These are phyloP conservation scores for Coemansia aciculifera DNA, from an alignment of 192 early-diverging fungal species.

Conservation along the genomic window DNA sequence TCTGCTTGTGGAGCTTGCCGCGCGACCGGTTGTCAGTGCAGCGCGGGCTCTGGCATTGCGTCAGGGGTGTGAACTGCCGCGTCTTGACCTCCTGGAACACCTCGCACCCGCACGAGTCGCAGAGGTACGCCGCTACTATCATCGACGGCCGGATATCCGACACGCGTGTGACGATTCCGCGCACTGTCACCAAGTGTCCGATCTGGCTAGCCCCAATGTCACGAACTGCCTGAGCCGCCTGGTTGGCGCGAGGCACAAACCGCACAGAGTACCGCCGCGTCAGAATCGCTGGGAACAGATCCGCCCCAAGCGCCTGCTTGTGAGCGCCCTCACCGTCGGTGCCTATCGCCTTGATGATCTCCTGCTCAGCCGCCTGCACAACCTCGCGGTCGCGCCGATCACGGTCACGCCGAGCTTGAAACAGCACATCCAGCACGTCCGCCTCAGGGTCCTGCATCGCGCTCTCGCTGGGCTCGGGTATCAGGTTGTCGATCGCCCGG, in stretches of 20 bases:
- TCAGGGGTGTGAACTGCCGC: conserved; percentile 74
- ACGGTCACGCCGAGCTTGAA: conserved; percentile 78
- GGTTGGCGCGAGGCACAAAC: conserved; percentile 71
- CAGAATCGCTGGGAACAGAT: conserved; percentile 77
- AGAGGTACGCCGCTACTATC: conserved; percentile 83
- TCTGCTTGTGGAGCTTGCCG: conserved; percentile 88
- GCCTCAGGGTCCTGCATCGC: conserved; percentile 57
- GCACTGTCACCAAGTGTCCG: conserved; percentile 84
- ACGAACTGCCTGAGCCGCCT: conserved; percentile 76
- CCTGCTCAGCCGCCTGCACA: conserved; percentile 10
- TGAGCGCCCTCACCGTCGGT: conserved; percentile 10
- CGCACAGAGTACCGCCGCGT: conserved; percentile 83
- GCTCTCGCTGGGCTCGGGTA: conserved; percentile 54
- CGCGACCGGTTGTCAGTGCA: conserved; percentile 80
- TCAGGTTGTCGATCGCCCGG: conserved; percentile 68
- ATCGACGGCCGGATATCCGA: conserved; percentile 91
- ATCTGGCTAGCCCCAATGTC: conserved; percentile 77
- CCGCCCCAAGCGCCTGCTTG: conserved; percentile 30
- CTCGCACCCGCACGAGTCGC: conserved; percentile 93
- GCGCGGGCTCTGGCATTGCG: conserved; percentile 74
- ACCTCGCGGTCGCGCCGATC: conserved; percentile 54
- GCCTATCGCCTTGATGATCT: conserved; percentile 17
- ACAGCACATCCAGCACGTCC: conserved; percentile 86
- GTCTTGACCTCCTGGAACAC: conserved; percentile 90
- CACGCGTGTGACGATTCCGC: conserved; percentile 92